phyloP scores from a whole-genome alignment of 139 green algal genomes.

The Auxenochlorella pyrenoidosa region DNA sequence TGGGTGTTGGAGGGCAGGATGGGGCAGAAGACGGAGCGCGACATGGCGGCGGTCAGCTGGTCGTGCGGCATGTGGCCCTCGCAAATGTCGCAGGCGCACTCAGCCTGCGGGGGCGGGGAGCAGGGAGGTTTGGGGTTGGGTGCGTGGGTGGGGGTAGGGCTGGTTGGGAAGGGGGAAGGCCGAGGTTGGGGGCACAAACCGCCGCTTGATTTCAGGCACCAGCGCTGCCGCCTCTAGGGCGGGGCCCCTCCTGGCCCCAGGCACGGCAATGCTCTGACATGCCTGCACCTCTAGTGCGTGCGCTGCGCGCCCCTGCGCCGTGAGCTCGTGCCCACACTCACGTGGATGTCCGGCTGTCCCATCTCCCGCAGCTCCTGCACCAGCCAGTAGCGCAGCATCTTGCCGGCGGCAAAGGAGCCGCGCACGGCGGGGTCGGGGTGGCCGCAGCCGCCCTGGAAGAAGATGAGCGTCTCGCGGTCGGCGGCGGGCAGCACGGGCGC shows the following conservation, averaged over 20 bases:
- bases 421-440: constrained; percentile 26
- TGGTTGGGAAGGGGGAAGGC: not conserved
- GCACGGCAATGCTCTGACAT: too few species aligned
- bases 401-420: constrained; percentile 43
- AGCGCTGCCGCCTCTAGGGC: too few species aligned
- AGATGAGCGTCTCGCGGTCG: constrained; percentile 38
- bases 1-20: constrained; percentile 48
- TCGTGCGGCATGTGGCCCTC: constrained; percentile 35
- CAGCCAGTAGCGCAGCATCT: constrained; percentile 52
- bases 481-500: constrained; percentile 13
- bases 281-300: too few species aligned
- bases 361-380: constrained; percentile 6
- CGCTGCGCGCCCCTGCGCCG: not conserved
- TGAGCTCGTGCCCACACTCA: too few species aligned
- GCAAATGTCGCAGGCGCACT: constrained; percentile 57
- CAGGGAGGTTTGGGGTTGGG: not conserved
- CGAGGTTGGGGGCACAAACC: not conserved
- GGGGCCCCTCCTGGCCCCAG: too few species aligned
- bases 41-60: constrained; percentile 34
- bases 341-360: constrained; percentile 15
- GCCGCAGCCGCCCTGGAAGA: constrained; percentile 48
- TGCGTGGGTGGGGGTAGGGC: too few species aligned
- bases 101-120: constrained; percentile 5
- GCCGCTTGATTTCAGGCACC: too few species aligned
- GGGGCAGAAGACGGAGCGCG: constrained; percentile 44